These are phyloP conservation scores for Jamesozyma gamospora DNA, from an alignment of 805 yeast genomes.

Conservation along the genomic window DNA sequence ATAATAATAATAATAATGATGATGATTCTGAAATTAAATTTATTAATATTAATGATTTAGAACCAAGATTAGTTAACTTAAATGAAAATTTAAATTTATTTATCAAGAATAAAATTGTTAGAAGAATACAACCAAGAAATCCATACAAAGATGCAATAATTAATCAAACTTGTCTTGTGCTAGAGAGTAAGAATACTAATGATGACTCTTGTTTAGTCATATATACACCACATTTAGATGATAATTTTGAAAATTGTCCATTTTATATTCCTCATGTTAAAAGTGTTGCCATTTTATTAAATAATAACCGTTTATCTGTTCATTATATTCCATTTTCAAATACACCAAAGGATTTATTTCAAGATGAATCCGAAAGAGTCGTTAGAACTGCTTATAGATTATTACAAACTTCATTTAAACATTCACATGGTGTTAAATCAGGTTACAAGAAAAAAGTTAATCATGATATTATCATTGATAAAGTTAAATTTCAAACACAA, in stretches of 20 bases:
- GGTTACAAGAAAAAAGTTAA: constrained; percentile 84
- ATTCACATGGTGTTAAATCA: constrained; percentile 69
- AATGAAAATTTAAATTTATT: constrained; percentile 16
- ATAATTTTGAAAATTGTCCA: constrained; percentile 51
- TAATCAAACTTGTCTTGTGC: constrained; percentile 70
- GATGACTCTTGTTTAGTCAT: constrained; percentile 45
- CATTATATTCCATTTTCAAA: constrained; percentile 60
- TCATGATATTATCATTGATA: constrained; percentile 79
- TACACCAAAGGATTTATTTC: constrained; percentile 16
- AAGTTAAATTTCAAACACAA: constrained; percentile 71
- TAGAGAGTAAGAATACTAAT: constrained; percentile 20
- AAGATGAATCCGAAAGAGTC: constrained; percentile 43
- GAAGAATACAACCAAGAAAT: constrained; percentile 85
- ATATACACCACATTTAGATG: constrained; percentile 66
- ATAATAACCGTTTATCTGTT: constrained; percentile 43
- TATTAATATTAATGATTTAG: constrained; percentile 34
- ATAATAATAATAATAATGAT: no score
- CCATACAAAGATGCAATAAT: constrained; percentile 76
- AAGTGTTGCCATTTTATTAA: constrained; percentile 62
- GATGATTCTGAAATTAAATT: constrained; percentile 17
- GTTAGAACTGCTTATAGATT: constrained; percentile 75
- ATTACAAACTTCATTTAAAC: constrained; percentile 70
- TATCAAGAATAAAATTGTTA: constrained; percentile 47
- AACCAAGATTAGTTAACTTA: constrained; percentile 27
- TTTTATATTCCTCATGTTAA: constrained; percentile 81